These are phyloP conservation scores for Fagopyrum tataricum DNA, from an alignment of 148 eudicot species.

Conservation along the genomic window DNA sequence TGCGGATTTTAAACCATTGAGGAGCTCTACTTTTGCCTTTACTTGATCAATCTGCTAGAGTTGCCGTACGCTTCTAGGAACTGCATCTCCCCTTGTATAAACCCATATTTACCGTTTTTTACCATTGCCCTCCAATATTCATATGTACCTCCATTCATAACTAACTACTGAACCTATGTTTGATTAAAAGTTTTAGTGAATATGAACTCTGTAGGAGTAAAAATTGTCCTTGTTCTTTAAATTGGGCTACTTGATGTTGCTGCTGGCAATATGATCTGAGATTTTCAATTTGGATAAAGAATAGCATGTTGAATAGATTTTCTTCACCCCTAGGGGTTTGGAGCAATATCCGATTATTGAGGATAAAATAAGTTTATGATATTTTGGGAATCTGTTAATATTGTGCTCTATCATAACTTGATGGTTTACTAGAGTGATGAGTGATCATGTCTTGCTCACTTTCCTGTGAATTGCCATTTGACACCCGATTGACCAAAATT, in stretches of 20 bases:
- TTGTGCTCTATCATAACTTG: neutral
- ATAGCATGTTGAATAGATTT: neutral
- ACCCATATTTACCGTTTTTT: neutral
- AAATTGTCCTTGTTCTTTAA: neutral
- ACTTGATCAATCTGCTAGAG: neutral
- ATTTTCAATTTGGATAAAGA: neutral
- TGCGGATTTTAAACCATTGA: neutral
- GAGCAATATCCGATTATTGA: neutral
- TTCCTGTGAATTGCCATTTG: neutral
- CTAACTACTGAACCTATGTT: neutral
- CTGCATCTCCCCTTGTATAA: neutral
- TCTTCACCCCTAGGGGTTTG: neutral
- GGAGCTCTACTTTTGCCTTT: neutral
- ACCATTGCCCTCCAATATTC: neutral
- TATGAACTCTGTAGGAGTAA: neutral
- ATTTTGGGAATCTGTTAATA: neutral
- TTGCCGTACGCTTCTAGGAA: neutral
- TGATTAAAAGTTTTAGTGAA: neutral
- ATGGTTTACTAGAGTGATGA: neutral
- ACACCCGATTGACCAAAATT: slow-evolving; percentile 6
- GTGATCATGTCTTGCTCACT: neutral
- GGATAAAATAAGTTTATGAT: neutral
- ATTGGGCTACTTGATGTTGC: neutral
- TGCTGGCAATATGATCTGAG: neutral
- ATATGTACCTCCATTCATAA: neutral